These are phyloP conservation scores for Penicillium carneum DNA, from an alignment of 2,329 filamentous ascomycete genomes.

Conservation along the genomic window DNA sequence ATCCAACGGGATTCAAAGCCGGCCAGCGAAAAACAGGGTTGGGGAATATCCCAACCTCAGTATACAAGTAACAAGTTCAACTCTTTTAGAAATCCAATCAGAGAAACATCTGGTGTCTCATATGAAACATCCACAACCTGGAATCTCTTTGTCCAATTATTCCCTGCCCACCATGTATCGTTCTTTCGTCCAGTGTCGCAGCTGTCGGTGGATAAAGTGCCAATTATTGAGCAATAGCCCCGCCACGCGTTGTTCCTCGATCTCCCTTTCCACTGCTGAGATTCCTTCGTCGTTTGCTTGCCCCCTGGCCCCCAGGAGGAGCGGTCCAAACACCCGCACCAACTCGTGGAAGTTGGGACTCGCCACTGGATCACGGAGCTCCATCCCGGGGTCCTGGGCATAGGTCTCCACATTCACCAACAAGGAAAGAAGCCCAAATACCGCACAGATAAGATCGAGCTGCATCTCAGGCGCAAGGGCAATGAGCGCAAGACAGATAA, in stretches of 20 bases:
- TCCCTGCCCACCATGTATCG: conserved; percentile 2
- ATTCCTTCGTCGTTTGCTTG: conserved; percentile 20
- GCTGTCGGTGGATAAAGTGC: conserved; percentile 45
- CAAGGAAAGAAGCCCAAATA: conserved; percentile 49
- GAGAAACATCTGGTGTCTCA: background rate
- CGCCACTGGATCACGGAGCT: conserved; percentile 30
- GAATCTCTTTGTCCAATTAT: background rate
- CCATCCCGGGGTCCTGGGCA: conserved; percentile 23
- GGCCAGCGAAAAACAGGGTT: conserved; percentile 11
- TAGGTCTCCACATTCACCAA: conserved; percentile 39
- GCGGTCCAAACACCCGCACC: conserved; percentile 43
- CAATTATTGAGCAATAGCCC: conserved; percentile 48
- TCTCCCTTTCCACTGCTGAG: conserved; percentile 33
- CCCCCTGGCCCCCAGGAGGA: conserved; percentile 37
- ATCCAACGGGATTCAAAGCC: conserved; percentile 18
- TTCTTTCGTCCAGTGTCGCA: conserved; percentile 37
- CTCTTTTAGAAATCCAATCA: conserved; percentile 13
- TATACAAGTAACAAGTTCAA: conserved; percentile 1
- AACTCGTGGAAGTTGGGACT: conserved; percentile 40
- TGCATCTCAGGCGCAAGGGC: conserved; percentile 50
- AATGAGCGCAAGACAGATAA: conserved; percentile 49
- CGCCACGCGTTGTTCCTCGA: conserved; percentile 42
- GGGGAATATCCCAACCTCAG: conserved; percentile 1
- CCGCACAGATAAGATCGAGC: conserved; percentile 50
- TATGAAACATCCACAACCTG: background rate